Evolutionary conservation across 2,329 filamentous ascomycete species (phyloP).

Genomic region (Mollisia scopiformis): DNA sequence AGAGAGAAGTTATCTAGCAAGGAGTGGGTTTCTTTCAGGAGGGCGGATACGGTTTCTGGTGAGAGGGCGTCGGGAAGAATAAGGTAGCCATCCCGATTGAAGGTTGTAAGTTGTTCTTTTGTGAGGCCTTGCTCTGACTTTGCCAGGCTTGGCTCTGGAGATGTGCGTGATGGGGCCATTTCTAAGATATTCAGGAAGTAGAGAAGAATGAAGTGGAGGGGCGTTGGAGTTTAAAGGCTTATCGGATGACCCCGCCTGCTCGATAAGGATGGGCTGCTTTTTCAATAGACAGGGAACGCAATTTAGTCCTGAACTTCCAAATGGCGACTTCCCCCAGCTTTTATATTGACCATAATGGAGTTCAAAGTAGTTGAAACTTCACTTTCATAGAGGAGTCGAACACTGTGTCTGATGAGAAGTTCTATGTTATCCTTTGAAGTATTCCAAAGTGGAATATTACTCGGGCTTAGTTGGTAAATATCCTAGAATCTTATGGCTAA

Average conservation of each 20-base stretch:
- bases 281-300: not conserved
- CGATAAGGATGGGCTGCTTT: constrained; percentile 15
- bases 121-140: constrained; percentile 53
- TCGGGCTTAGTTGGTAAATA: too few relatives aligned
- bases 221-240: not conserved
- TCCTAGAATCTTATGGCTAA: too few relatives aligned
- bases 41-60: constrained; percentile 62
- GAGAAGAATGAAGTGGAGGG: not conserved
- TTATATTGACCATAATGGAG: too few relatives aligned
- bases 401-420: too few relatives aligned
- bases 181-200: not conserved
- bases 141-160: constrained; percentile 12
- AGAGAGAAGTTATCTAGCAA: constrained; percentile 79
- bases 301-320: not conserved
- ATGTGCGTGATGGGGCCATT: constrained; percentile 30
- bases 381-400: too few relatives aligned
- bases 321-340: too few relatives aligned
- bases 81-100: constrained; percentile 86
- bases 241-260: constrained; percentile 1
- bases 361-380: too few relatives aligned
- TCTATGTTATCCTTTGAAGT: too few relatives aligned
- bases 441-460: too few relatives aligned
- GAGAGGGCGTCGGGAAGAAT: constrained; percentile 79
- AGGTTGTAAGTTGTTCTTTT: constrained; percentile 69
- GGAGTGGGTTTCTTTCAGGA: constrained; percentile 74